A percentile compares a stretch with the other conserved stretches of the same genome.
These are phyloP conservation scores for Euphrasia confusa DNA, from an alignment of 257 asterid species.

Conservation along the genomic window DNA sequence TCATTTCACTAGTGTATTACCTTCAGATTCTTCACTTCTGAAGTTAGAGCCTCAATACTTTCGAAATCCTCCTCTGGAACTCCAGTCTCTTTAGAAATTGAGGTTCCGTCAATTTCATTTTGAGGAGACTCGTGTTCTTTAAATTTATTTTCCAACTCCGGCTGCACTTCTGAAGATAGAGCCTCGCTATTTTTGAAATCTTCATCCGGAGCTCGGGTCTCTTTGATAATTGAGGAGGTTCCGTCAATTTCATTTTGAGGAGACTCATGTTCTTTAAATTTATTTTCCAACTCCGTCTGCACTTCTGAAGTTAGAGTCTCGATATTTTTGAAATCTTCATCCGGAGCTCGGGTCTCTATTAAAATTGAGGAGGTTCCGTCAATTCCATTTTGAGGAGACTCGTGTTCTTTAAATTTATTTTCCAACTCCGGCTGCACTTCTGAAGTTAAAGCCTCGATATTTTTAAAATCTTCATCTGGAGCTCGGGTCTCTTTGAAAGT, in stretches of 20 bases:
- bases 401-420: constrained; percentile 54
- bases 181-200: too few relatives aligned
- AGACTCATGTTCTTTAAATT: too few relatives aligned
- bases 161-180: too few relatives aligned
- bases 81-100: too few relatives aligned
- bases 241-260: too few relatives aligned
- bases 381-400: constrained; percentile 54
- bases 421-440: constrained; percentile 71
- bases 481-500: constrained; percentile 39
- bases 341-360: constrained; percentile 41
- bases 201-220: too few relatives aligned
- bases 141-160: too few relatives aligned
- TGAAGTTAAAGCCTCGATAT: constrained; percentile 46
- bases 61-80: too few relatives aligned
- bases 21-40: constrained; percentile 64
- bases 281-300: too few relatives aligned
- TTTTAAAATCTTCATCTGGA: constrained; percentile 51
- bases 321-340: constrained; percentile 48
- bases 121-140: too few relatives aligned
- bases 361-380: constrained; percentile 52
- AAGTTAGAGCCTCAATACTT: constrained; percentile 24
- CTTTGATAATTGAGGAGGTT: too few relatives aligned
- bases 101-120: too few relatives aligned
- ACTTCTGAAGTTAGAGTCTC: constrained; percentile 24
- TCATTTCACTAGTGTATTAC: constrained; percentile 28